These are phyloP conservation scores for Thelephora ganbajun DNA, from an alignment of 768 basidiomycete species.

Conservation along the genomic window DNA sequence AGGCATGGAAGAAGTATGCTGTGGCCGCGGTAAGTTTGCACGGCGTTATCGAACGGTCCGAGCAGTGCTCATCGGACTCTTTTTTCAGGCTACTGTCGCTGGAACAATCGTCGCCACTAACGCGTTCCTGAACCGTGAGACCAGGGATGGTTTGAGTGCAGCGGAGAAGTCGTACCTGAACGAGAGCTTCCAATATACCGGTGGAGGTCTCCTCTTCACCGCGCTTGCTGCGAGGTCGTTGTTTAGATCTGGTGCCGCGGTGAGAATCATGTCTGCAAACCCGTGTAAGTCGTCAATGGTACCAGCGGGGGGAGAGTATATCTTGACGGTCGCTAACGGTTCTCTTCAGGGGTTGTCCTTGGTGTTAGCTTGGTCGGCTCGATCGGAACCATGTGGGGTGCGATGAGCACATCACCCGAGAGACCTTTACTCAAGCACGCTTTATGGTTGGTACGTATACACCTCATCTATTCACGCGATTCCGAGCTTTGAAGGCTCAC, in stretches of 20 bases:
- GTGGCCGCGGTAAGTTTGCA: conserved; percentile 34
- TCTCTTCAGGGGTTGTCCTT: conserved; percentile 53
- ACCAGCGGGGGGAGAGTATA: neutral
- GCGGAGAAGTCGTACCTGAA: conserved; percentile 60
- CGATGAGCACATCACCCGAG: conserved; percentile 66
- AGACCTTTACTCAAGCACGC: conserved; percentile 63
- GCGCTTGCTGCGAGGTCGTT: conserved; percentile 69
- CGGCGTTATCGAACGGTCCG: neutral
- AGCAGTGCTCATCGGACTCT: neutral
- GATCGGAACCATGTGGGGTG: conserved; percentile 79
- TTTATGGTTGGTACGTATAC: conserved; percentile 56
- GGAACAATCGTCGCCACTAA: conserved; percentile 53
- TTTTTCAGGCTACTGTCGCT: conserved; percentile 49
- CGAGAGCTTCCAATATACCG: conserved; percentile 74
- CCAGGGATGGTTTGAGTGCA: conserved; percentile 46
- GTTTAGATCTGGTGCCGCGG: conserved; percentile 54
- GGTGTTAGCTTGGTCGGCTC: conserved; percentile 68
- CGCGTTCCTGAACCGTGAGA: conserved; percentile 64
- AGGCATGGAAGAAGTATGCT: conserved; percentile 35
- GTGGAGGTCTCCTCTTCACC: conserved; percentile 62
- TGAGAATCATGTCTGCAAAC: conserved; percentile 70
- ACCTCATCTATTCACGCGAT: neutral
- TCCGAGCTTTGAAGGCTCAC: conserved; percentile 5
- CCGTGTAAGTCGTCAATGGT: conserved; percentile 40
- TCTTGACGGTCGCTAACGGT: neutral